Conservation (phyloP, 2,329 filamentous ascomycete species). For the Arthroderma sp. region DNA sequence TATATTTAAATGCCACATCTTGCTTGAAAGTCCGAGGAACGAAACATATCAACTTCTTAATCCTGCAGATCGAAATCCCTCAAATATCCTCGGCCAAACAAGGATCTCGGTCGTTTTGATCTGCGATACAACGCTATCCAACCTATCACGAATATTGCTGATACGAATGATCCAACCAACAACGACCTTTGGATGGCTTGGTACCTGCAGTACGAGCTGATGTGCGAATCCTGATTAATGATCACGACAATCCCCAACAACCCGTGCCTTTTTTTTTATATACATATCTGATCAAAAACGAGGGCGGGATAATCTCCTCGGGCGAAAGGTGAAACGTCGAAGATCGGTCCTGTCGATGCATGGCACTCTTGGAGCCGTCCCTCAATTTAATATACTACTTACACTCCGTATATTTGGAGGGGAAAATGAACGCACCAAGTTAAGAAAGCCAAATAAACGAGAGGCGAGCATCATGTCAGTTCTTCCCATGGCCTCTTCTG, state of each 20-base stretch:
- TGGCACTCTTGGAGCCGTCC: background rate
- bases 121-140: background rate
- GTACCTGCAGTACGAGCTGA: background rate
- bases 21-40: background rate
- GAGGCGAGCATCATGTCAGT: background rate
- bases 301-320: background rate
- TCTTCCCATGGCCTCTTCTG: background rate
- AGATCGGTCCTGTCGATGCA: background rate
- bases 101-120: background rate
- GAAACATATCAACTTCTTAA: background rate
- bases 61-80: conserved; percentile 3
- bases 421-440: background rate
- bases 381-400: background rate
- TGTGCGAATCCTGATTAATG: too few relatives aligned
- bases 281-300: background rate
- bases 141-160: background rate
- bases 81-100: background rate
- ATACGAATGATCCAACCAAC: background rate
- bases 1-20: background rate
- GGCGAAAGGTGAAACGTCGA: background rate
- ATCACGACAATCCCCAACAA: too few relatives aligned
- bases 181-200: background rate
- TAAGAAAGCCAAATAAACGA: background rate
- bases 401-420: background rate
- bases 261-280: too few relatives aligned